Percentiles rank a stretch among this genome's conserved stretches.
phyloP scores from a whole-genome alignment of 371 early-diverging fungal species.

The Mucor mucedo region DNA sequence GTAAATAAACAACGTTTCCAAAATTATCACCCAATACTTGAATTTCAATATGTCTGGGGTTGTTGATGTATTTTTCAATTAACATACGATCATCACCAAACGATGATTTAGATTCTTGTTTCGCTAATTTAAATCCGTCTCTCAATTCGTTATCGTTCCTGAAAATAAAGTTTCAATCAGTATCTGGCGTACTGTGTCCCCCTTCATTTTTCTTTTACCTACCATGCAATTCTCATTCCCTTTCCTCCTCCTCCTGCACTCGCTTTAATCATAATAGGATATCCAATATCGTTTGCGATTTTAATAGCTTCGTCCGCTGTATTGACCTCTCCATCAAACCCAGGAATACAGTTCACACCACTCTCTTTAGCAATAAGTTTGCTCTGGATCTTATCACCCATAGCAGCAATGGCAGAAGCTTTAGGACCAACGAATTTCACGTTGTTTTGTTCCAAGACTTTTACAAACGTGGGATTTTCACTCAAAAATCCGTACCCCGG shows the following conservation, averaged over 20 bases:
- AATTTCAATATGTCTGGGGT: conserved; percentile 89
- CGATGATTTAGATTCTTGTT: conserved; percentile 79
- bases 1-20: conserved; percentile 80
- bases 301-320: conserved; percentile 44
- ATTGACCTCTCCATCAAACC: conserved; percentile 68
- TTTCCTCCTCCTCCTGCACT: conserved; percentile 92
- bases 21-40: conserved; percentile 81
- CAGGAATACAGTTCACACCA: conserved; percentile 69
- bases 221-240: conserved; percentile 80
- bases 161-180: neutral
- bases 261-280: conserved; percentile 89
- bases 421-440: conserved; percentile 82
- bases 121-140: conserved; percentile 82
- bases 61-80: conserved; percentile 88
- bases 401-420: conserved; percentile 79
- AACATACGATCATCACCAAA: conserved; percentile 84
- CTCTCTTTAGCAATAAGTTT: conserved; percentile 74
- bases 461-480: conserved; percentile 83
- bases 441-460: conserved; percentile 58
- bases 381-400: conserved; percentile 91
- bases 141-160: conserved; percentile 69
- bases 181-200: neutral
- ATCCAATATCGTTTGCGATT: conserved; percentile 65
- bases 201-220: conserved; percentile 17
- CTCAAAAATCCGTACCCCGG: conserved; percentile 90